phyloP scores from a whole-genome alignment of 106 monocot species.

The Allium sativum region DNA sequence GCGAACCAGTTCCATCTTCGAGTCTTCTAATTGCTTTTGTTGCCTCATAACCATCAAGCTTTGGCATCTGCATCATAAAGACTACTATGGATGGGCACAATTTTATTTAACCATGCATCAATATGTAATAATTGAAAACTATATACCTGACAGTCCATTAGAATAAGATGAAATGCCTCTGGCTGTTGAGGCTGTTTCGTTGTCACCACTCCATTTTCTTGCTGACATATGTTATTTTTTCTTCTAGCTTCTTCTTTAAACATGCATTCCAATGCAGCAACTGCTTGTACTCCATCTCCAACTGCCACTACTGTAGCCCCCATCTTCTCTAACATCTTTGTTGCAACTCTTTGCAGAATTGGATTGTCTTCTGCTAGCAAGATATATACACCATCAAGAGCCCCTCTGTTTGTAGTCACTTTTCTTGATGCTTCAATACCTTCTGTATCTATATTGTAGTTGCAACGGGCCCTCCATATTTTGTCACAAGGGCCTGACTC shows the following conservation, averaged over 20 bases:
- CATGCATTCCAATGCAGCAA: conserved; percentile 27
- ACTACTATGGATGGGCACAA: no score
- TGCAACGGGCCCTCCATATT: background rate
- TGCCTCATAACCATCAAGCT: conserved; percentile 51
- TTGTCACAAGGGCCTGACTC: background rate
- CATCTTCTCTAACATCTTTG: conserved; percentile 35
- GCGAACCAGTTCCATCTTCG: conserved; percentile 22
- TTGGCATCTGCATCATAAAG: conserved; percentile 35
- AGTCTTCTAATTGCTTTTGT: conserved; percentile 45
- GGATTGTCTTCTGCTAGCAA: conserved; percentile 55
- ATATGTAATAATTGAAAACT: no score
- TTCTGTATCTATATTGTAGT: background rate
- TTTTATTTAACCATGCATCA: no score
- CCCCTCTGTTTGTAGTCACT: conserved; percentile 8
- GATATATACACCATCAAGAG: conserved; percentile 32
- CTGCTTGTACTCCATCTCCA: conserved; percentile 45
- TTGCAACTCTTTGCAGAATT: conserved; percentile 45
- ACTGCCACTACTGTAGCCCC: conserved; percentile 33
- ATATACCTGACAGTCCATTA: conserved; percentile 54
- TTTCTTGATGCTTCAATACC: conserved; percentile 6
- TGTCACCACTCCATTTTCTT: background rate
- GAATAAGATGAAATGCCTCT: conserved; percentile 30
- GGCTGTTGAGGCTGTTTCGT: conserved; percentile 5
- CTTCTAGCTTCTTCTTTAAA: conserved; percentile 7
- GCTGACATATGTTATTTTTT: conserved; percentile 7